These are phyloP conservation scores for Metarhizium anisopliae DNA, from an alignment of 2,329 filamentous ascomycete genomes.

Conservation along the genomic window DNA sequence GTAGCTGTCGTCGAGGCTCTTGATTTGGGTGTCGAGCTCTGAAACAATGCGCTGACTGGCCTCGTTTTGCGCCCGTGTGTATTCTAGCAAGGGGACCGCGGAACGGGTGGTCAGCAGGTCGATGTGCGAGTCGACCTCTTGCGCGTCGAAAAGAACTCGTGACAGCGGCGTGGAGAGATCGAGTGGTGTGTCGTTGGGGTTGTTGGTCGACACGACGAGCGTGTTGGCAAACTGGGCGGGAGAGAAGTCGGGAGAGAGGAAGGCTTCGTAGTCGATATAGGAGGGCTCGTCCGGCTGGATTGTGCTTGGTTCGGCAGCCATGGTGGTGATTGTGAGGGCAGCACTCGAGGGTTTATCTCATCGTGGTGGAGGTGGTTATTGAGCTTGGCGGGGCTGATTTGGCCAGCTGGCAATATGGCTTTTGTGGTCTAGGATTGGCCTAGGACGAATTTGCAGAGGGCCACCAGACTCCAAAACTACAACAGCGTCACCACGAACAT, in stretches of 20 bases:
- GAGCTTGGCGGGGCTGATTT: too few species aligned
- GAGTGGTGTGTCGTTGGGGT: slow-evolving; percentile 77
- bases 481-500: too few species aligned
- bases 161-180: slow-evolving; percentile 93
- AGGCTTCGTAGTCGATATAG: slow-evolving; percentile 94
- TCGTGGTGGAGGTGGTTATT: neutral
- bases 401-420: neutral
- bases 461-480: too few species aligned
- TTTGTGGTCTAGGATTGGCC: neutral
- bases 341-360: neutral
- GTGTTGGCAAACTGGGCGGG: slow-evolving; percentile 78
- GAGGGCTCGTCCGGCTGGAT: slow-evolving; percentile 51
- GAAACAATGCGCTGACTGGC: slow-evolving; percentile 64
- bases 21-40: slow-evolving; percentile 72
- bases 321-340: neutral
- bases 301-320: neutral
- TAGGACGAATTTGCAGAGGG: neutral
- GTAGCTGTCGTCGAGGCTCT: slow-evolving; percentile 75
- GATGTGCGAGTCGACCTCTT: slow-evolving; percentile 94
- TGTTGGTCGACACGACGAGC: slow-evolving; percentile 84
- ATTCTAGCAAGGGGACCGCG: slow-evolving; percentile 68
- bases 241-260: slow-evolving; percentile 75
- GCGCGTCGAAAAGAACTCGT: slow-evolving; percentile 88
- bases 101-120: slow-evolving; percentile 79
- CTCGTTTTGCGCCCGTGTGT: slow-evolving; percentile 66